Evolutionary conservation across 164 flowering plant genomes (phyloP).

Genomic region (Macadamia tetraphylla): DNA sequence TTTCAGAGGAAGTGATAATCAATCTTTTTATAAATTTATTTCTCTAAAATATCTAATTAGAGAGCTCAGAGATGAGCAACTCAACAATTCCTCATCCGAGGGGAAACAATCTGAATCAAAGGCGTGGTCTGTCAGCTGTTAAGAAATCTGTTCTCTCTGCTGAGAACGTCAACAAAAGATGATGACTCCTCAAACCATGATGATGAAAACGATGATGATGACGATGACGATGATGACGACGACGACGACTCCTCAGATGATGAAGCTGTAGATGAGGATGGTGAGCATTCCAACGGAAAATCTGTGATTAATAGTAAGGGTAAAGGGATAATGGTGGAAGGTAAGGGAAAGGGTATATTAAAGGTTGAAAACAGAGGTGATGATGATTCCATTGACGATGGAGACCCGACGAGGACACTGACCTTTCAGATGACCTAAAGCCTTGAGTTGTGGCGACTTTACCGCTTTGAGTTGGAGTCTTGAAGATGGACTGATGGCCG

Average conservation of each 20-base stretch:
- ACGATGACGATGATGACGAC: too few species aligned
- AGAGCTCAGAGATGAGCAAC: constrained; percentile 17
- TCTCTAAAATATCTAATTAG: neutral
- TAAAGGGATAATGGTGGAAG: constrained; percentile 43
- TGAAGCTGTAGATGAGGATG: constrained; percentile 19
- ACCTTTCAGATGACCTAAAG: constrained; percentile 56
- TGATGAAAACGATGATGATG: neutral
- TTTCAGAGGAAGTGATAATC: neutral
- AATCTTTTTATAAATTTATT: too few species aligned
- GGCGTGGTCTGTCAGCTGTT: constrained; percentile 20
- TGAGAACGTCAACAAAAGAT: constrained; percentile 16
- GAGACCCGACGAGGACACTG: constrained; percentile 35
- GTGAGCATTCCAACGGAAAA: constrained; percentile 22
- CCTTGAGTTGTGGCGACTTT: too few species aligned
- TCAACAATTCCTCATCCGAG: constrained; percentile 16
- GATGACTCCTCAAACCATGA: too few species aligned
- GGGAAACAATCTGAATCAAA: constrained; percentile 14
- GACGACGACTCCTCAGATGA: constrained; percentile 16
- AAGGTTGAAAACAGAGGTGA: constrained; percentile 24
- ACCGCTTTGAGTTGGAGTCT: too few species aligned
- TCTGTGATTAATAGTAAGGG: constrained; percentile 43
- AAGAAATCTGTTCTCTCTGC: constrained; percentile 14
- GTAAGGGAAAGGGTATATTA: constrained; percentile 61
- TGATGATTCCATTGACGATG: constrained; percentile 33
- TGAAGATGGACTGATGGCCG: too few species aligned